A percentile compares a stretch with the other conserved stretches of the same genome.
phyloP scores from a whole-genome alignment of 2,329 filamentous ascomycete genomes.

The Ophiocordyceps robertsii region DNA sequence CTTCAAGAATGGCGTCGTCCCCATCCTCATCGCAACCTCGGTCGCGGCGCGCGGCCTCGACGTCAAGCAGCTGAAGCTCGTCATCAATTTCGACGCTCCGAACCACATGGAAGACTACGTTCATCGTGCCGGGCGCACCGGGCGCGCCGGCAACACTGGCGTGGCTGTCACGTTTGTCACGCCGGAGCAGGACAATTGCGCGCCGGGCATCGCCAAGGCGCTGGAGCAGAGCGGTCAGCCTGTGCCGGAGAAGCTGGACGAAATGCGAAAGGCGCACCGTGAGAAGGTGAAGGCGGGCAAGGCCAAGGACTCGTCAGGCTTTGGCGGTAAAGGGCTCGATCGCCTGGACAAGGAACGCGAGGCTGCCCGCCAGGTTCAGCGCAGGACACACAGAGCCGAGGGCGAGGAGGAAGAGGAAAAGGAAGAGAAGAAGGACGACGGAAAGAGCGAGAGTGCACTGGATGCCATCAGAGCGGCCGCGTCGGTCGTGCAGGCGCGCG shows the following conservation, averaged over 20 bases:
- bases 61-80: constrained; percentile 89
- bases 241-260: constrained; percentile 55
- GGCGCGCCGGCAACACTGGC: constrained; percentile 85
- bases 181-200: constrained; percentile 81
- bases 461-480: constrained; percentile 50
- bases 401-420: constrained; percentile 71
- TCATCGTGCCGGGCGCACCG: constrained; percentile 84
- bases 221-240: constrained; percentile 82
- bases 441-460: constrained; percentile 56
- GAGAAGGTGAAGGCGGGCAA: constrained; percentile 90
- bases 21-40: constrained; percentile 86
- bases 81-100: constrained; percentile 89
- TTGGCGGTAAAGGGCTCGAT: constrained; percentile 90
- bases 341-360: constrained; percentile 84
- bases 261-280: constrained; percentile 60
- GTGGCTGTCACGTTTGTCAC: constrained; percentile 92
- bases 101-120: constrained; percentile 96
- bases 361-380: constrained; percentile 71
- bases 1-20: constrained; percentile 83
- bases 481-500: constrained; percentile 41
- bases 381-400: constrained; percentile 80
- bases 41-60: constrained; percentile 91
- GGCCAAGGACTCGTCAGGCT: constrained; percentile 78
- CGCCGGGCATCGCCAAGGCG: constrained; percentile 78
- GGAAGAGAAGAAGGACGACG: constrained; percentile 68